These are phyloP conservation scores for Phytophthora sp. DNA, from an alignment of 352 stramenopile genomes.

Conservation along the genomic window DNA sequence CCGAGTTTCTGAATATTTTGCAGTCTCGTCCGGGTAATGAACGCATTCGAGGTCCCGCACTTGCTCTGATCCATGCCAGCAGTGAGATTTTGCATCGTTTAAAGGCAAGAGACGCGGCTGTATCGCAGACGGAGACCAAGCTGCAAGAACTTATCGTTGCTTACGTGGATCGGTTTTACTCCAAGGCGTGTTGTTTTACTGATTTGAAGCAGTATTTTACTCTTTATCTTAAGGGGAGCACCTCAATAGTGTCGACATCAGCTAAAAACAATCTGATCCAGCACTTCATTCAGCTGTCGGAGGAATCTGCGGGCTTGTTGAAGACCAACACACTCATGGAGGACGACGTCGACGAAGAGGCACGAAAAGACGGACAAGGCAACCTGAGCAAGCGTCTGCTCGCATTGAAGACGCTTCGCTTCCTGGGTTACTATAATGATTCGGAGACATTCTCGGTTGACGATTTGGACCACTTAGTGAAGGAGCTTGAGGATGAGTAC, in stretches of 20 bases:
- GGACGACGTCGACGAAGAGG: constrained; percentile 30
- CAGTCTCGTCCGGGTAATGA: constrained; percentile 54
- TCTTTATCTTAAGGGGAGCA: constrained; percentile 46
- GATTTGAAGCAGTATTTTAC: constrained; percentile 83
- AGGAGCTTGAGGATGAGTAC: constrained; percentile 71
- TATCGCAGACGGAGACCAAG: constrained; percentile 45
- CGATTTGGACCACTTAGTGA: constrained; percentile 48
- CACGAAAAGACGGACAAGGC: constrained; percentile 52
- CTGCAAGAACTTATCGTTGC: constrained; percentile 55
- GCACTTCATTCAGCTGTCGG: constrained; percentile 45
- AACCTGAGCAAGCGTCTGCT: constrained; percentile 65
- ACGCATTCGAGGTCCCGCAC: constrained; percentile 67
- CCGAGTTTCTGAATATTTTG: constrained; percentile 52
- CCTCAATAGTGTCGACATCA: constrained; percentile 38
- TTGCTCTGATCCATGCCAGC: constrained; percentile 67
- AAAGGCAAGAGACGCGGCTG: constrained; percentile 23
- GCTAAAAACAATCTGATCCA: constrained; percentile 48
- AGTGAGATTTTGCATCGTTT: constrained; percentile 55
- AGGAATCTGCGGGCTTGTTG: constrained; percentile 26
- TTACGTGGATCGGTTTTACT: constrained; percentile 76
- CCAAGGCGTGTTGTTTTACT: constrained; percentile 87
- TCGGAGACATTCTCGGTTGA: constrained; percentile 27
- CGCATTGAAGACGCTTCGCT: constrained; percentile 74
- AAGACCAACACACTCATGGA: constrained; percentile 26
- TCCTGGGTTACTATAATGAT: constrained; percentile 58